Conservation (phyloP, 2,329 filamentous ascomycete species). For the Parascedosporium putredinis region DNA sequence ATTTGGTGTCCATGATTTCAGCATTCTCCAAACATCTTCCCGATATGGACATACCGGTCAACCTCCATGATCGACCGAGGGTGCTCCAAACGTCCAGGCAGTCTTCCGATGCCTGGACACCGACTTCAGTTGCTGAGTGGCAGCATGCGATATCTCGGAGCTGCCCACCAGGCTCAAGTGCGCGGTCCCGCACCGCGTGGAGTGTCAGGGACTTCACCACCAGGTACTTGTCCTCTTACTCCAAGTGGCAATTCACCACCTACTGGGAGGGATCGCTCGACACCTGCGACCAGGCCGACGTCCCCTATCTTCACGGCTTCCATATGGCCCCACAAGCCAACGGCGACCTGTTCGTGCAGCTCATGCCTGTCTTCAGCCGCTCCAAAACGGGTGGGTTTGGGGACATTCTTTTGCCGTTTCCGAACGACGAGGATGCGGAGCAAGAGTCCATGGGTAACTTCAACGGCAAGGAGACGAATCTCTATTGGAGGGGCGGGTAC, state of each 20-base stretch:
- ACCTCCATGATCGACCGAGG: constrained; percentile 64
- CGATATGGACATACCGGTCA: constrained; percentile 78
- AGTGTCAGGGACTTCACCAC: constrained; percentile 3
- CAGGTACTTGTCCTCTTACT: constrained; percentile 32
- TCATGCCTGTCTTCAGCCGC: constrained; percentile 67
- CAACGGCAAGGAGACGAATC: constrained; percentile 47
- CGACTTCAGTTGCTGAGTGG: constrained; percentile 27
- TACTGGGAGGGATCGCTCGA: constrained; percentile 57
- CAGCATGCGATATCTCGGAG: constrained; percentile 4
- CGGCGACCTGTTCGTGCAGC: constrained; percentile 49
- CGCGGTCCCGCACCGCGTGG: constrained; percentile 35
- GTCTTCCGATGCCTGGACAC: background rate
- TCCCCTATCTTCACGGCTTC: constrained; percentile 64
- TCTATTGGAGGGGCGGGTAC: constrained; percentile 69
- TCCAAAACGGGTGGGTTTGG: constrained; percentile 62
- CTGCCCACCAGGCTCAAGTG: background rate
- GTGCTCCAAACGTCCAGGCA: constrained; percentile 40
- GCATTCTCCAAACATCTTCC: constrained; percentile 64
- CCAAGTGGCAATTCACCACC: constrained; percentile 53
- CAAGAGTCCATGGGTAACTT: constrained; percentile 37
- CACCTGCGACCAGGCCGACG: constrained; percentile 67
- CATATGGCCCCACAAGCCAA: constrained; percentile 51
- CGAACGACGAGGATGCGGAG: constrained; percentile 28
- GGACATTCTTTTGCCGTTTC: constrained; percentile 66
- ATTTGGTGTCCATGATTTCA: constrained; percentile 55